Base-by-base conservation (phyloP, 1,139 yeast species). In the Pichia sp. region DNA sequence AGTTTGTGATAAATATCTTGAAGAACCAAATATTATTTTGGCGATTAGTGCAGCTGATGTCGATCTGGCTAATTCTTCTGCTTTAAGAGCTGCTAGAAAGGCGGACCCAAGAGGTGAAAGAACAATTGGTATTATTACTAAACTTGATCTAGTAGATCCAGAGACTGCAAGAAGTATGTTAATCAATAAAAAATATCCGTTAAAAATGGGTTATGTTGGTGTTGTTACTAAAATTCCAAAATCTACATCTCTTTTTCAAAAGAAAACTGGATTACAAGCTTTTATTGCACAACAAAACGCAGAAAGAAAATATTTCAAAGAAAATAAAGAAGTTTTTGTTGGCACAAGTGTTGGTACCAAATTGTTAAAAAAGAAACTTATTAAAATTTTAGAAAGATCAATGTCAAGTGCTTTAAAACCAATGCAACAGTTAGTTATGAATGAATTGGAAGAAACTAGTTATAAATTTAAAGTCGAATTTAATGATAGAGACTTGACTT, bases 31-130 rank as follows among this genome's bases (percentile, higher is more conserved):
- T 62, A 87, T 94, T 48, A 94, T 94, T 40, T 72, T 94, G 58
- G 98, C 98, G 0, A 92, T 94, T 34, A 87, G 96, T 11, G 92
- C 98, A 1, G 98, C 98, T 0, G 97, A 94, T 68, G 98, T 92
- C 2, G 99, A 94, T 71, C 73, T 94, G 62, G 98, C 98, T 1
- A 92, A 92, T 64, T 88, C 97, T 35, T 81, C 97, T 2, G 97
- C 98, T 0, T 76, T 92, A 52, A 74, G 95, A 53, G 97, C 97
- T 0, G 86, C 96, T n/a, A 81, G 90, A 56, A 55, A 75, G n/a
- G 90, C 94, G 0, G 98, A 92, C 63, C 97, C 98, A 18, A 74
- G 82, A 47, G 97, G 98, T 42, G 94, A 87, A 63, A 77, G 98
- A 63, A 92, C 98, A 0, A 84, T 92, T 55, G 99, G 99, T 48